Evolutionary conservation across 2,329 filamentous ascomycete genomes (phyloP).

Genomic region (Cucurbitaria berberidis): DNA sequence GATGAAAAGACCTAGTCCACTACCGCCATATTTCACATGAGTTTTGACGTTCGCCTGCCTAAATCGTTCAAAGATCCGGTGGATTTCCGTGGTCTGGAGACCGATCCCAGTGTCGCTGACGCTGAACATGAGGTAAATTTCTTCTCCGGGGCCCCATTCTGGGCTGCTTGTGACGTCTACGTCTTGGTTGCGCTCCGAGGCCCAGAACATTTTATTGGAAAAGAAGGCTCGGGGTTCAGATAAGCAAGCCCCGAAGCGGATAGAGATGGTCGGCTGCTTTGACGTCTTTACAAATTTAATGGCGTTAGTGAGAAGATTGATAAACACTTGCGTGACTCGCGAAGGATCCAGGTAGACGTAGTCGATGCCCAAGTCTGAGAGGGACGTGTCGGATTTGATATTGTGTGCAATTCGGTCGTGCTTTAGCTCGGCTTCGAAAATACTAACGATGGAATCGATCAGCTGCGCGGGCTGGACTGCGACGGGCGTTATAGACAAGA

Average conservation of each 20-base stretch:
- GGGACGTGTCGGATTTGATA: conserved; percentile 46
- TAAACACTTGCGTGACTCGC: conserved; percentile 71
- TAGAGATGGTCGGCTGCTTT: conserved; percentile 43
- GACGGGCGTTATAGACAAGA: conserved; percentile 52
- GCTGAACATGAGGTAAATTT: conserved; percentile 47
- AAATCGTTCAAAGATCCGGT: conserved; percentile 47
- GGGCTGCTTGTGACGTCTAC: conserved; percentile 31
- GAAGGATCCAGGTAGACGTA: conserved; percentile 52
- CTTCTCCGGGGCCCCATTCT: conserved; percentile 49
- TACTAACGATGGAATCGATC: conserved; percentile 44
- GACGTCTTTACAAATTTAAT: conserved; percentile 52
- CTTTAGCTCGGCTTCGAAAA: conserved; percentile 49
- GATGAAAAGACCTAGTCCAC: conserved; percentile 55
- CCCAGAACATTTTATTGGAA: conserved; percentile 39
- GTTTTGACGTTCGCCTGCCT: conserved; percentile 45
- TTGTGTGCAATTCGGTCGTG: conserved; percentile 38
- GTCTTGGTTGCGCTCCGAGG: conserved; percentile 28
- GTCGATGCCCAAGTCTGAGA: conserved; percentile 45
- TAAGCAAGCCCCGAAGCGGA: conserved; percentile 46
- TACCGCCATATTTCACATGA: conserved; percentile 53
- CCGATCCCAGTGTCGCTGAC: conserved; percentile 53
- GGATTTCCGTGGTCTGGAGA: conserved; percentile 48
- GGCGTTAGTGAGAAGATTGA: conserved; percentile 71
- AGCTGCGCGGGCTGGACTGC: conserved; percentile 47
- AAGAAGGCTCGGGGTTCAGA: conserved; percentile 35